Evolutionary conservation across 176 grass and related monocot genomes (phyloP), one percentile per base, ranked within the genome.

Genomic region (Ampelocalamus luodianensis): DNA sequence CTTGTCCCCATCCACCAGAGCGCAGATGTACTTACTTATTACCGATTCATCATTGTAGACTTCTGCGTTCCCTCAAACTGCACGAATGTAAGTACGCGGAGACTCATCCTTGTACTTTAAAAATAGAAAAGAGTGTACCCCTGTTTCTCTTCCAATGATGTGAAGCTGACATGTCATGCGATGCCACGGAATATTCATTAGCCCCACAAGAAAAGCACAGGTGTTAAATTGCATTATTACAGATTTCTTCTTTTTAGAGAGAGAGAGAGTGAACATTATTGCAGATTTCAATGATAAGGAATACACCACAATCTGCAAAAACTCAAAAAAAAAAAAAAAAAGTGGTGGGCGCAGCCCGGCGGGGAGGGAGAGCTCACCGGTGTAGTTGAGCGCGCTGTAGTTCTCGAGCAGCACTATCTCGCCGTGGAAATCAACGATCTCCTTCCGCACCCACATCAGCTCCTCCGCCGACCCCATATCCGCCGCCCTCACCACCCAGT

Each of bases 321-420:
- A 24, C 0, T 13, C 1, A 63, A 11, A 73, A 63, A 50, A 8
- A 67, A 13, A 18, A 13, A 12, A 12, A 14, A 6, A 4, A 46
- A n/a, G 45, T 13, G 12, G 12, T 48, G 45, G 45, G 45, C 45
- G 3, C 45, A 46, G 27, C 4, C 4, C 1, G 79, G 7, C 0
- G 4, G 67, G 23, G 36, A n/a, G 32, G 29, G 49, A 16, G 39
- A 23, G 26, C 64, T 84, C 81, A 97, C 94, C 94, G 15, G 94
- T 97, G 60, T 93, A 97, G 39, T 97, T 97, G 71, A 93, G 89
- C n/a, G 89, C 78, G 78, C 91, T 97, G 74, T 97, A 97, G 11
- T 97, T 97, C 79, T 97, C 91, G 16, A 97, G 94, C 34, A 97
- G 85, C 74, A 97, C 91, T 85, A 93, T 97, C 91, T 93, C 94